Evolutionary conservation across 768 basidiomycete species (phyloP).

Genomic region (Omphalotus guepiniiformis): DNA sequence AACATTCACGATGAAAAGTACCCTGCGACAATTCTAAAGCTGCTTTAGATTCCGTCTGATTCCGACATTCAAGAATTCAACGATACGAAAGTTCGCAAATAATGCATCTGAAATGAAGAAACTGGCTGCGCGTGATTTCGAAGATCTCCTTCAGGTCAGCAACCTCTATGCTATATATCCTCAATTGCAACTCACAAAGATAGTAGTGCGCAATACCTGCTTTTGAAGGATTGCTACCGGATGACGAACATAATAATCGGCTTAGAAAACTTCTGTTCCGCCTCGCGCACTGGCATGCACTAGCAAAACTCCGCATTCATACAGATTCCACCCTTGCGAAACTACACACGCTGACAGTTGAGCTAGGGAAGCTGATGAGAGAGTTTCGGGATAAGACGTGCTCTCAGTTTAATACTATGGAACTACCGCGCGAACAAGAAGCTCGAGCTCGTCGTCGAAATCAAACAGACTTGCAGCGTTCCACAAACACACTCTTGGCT

Average conservation of each 20-base stretch:
- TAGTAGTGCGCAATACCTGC: conserved; percentile 28
- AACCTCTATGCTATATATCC: too few relatives aligned
- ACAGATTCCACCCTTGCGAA: conserved; percentile 9
- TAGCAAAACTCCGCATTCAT: conserved; percentile 17
- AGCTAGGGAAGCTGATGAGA: not conserved
- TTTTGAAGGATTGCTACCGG: conserved; percentile 28
- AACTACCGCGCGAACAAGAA: conserved; percentile 7
- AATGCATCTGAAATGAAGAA: conserved; percentile 27
- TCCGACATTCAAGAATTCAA: conserved; percentile 16
- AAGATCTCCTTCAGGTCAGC: conserved; percentile 24
- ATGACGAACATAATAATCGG: not conserved
- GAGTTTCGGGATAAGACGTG: not conserved
- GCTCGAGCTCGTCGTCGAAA: conserved; percentile 3
- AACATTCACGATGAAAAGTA: not conserved
- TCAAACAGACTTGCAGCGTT: not conserved
- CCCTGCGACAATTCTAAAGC: not conserved
- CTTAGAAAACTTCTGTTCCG: conserved; percentile 10
- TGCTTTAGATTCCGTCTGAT: conserved; percentile 14
- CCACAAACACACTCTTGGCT: not conserved
- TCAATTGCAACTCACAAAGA: too few relatives aligned
- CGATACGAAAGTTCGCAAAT: conserved; percentile 24
- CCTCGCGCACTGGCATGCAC: conserved; percentile 17
- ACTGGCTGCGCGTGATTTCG: conserved; percentile 27
- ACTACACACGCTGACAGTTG: conserved; percentile 6
- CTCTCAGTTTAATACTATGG: not conserved